Conservation (phyloP, 345 rosid species). For the Clausena lansium region DNA sequence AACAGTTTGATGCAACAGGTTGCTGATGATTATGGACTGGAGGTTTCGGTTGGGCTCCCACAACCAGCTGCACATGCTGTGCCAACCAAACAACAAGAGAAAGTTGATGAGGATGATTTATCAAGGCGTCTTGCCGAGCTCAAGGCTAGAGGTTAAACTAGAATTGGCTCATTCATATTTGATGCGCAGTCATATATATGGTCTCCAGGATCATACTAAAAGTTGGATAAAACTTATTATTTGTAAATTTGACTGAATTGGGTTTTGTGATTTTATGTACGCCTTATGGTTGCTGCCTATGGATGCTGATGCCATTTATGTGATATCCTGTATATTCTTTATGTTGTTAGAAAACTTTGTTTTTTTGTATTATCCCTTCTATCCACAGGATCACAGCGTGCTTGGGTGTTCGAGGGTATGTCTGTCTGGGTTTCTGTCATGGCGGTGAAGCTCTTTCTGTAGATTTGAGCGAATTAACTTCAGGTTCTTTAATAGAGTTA, state of each 20-base stretch:
- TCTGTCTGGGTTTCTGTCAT: neutral
- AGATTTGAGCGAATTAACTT: neutral
- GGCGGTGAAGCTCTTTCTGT: neutral
- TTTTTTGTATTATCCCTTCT: too few relatives aligned
- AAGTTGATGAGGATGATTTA: constrained; percentile 95
- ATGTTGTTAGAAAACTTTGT: neutral
- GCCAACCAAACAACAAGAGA: constrained; percentile 69
- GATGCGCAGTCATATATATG: constrained; percentile 3
- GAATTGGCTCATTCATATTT: neutral
- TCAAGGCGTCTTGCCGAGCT: constrained; percentile 97
- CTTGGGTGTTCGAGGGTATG: neutral
- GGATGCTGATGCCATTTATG: constrained; percentile 10
- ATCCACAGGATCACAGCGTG: neutral
- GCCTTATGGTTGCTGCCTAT: constrained; percentile 1
- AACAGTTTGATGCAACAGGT: constrained; percentile 99
- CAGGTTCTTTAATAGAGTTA: neutral
- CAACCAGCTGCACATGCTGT: constrained; percentile 95
- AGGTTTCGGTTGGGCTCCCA: constrained; percentile 96
- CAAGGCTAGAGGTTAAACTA: constrained; percentile 72
- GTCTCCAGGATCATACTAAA: neutral
- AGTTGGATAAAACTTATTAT: constrained; percentile 12
- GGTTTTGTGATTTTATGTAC: neutral
- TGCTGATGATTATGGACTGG: constrained; percentile 96
- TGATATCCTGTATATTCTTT: constrained; percentile 1
- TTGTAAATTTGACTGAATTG: constrained; percentile 22